Evolutionary conservation across 2,329 filamentous ascomycete species (phyloP), one percentile per base, ranked within the genome.

Genomic region (Exophiala sp.): DNA sequence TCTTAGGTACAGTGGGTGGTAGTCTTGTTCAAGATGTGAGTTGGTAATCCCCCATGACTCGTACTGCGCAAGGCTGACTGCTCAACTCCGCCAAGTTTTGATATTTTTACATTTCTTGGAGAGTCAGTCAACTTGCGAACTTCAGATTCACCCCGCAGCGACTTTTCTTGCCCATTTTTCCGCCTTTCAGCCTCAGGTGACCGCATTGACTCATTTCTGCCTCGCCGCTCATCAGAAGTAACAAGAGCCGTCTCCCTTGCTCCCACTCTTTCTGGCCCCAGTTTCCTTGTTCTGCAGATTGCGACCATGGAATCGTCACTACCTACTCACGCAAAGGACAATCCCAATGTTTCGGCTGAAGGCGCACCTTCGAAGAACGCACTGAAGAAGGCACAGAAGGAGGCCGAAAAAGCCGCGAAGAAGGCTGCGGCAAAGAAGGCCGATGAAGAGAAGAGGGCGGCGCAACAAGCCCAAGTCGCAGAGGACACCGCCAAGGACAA

Each of bases 341-440:
- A 61, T 14, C 50, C 58, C 24, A 53, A 55, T 42, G 54, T 45
- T 19, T 44, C 57, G 1, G 49, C 56, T n/a, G 59, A 60, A 16
- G 53, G 50, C 18, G 71, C 72, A 11, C 74, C 78, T 35, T 88
- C 84, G 54, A 90, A 94, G 73, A 90, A 83, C 70, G 88, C 82
- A 13, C 72, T 85, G 58, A 94, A 94, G 74, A 95, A 94, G 74
- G 83, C 86, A 39, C 85, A 86, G 62, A 94, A 94, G 73, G 87
- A 90, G 22, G 89, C 89, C 73, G 90, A 91, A 67, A 90, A 94
- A 70, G 86, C 85, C 10, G 77, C 82, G 65, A 94, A 94, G 70
- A 94, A 94, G 70, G 59, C 58, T 5, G 60, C 60, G 8, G 57
- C 59, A 16, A 61, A 60, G 43, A 55, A 57, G 30, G 51, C 51